Base-by-base conservation (phyloP, 495 filamentous ascomycete species). In the Aspergillus funiculosus region DNA sequence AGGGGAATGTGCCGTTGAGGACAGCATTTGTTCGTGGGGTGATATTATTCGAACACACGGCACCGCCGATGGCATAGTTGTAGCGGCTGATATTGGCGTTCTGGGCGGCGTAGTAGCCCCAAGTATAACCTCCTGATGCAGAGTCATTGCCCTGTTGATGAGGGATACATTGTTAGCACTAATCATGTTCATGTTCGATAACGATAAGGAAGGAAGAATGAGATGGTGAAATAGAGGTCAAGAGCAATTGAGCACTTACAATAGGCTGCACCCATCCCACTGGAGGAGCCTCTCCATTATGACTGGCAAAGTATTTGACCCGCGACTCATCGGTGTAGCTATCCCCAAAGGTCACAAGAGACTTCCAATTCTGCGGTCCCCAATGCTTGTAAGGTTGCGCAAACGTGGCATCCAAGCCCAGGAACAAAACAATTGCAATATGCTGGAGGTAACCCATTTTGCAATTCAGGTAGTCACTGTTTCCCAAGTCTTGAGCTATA, bases 301-400 rank as follows among this genome's bases (percentile, higher is more conserved):
- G 63, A 39, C 46, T 60, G 51, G 69, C 60, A 54, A 87, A 81
- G 51, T 85, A 85, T 1, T 54, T 48, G 14, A 85, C 54, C 2
- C 85, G 77, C 5, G 71, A 74, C 50, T 88, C 83, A 58, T 88
- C 85, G 1, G 82, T 85, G 56, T 82, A 88, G 64, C 83, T 86
- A 61, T 87, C 83, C 22, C 84, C 84, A 57, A 87, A 88, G 6
- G 72, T 67, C 22, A 81, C 65, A 15, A 80, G 55, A 43, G 51
- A 73, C 34, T 69, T 71, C 59, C 79, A 75, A n/a, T 71, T 56
- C 13, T 49, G 37, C 9, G 63, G 48, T 4, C 53, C 50, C 71
- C 71, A 73, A 26, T 40, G 11, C 17, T 31, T 5, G 9, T 4
- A 29, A 18, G n/a, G n/a, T n/a, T 22, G 35, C 3, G 35, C 35